These are phyloP conservation scores for Colletotrichum sp. DNA, from an alignment of 2,329 filamentous ascomycete species.

Conservation along the genomic window DNA sequence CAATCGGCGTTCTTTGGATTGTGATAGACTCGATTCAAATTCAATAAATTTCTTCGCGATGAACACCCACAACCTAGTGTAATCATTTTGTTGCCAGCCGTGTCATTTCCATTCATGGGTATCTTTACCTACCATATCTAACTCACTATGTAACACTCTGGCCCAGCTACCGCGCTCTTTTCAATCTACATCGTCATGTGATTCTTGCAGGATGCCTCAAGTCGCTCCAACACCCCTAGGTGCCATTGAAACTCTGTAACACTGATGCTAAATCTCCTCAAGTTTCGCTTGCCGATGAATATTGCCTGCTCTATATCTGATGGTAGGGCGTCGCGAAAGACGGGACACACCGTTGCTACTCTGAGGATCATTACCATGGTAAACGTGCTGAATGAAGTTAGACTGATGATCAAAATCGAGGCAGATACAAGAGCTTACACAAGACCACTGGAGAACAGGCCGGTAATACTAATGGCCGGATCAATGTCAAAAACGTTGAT, in stretches of 20 bases:
- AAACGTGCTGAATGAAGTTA: constrained; percentile 23
- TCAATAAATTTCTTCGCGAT: background rate
- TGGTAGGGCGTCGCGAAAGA: constrained; percentile 21
- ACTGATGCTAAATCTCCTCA: constrained; percentile 25
- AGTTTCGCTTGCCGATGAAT: constrained; percentile 22
- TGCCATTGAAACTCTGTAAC: constrained; percentile 28
- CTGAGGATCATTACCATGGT: constrained; percentile 29
- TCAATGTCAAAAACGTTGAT: constrained; percentile 31
- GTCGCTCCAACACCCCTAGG: constrained; percentile 18
- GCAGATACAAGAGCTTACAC: constrained; percentile 24
- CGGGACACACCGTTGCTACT: constrained; percentile 20
- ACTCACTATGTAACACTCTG: background rate
- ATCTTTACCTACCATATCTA: background rate
- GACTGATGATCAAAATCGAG: rapidly evolving
- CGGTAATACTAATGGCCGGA: constrained; percentile 28
- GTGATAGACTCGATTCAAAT: background rate
- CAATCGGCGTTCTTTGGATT: background rate
- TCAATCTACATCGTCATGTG: background rate
- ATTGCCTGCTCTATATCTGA: constrained; percentile 23
- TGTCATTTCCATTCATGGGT: background rate
- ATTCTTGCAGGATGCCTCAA: constrained; percentile 15
- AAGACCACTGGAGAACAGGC: constrained; percentile 33
- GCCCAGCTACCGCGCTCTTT: background rate
- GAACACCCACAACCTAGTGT: background rate
- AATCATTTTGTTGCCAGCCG: background rate